A percentile compares a stretch with the other conserved stretches of the same genome.
Conservation (phyloP, 2,329 filamentous ascomycete species). For the Pestalotiopsis sp. region DNA sequence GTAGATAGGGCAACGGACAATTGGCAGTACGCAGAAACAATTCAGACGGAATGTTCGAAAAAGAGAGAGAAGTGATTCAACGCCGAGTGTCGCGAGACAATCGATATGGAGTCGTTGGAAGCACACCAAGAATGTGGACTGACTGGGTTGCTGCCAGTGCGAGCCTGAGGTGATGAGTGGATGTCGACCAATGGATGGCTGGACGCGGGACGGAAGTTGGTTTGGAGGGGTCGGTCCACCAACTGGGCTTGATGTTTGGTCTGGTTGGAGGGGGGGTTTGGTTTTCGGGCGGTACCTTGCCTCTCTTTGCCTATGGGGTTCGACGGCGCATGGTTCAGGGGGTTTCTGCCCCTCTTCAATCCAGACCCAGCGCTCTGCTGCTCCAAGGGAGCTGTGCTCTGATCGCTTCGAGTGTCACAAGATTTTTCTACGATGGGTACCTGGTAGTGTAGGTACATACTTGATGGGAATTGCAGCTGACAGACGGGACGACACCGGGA, state of each 20-base stretch:
- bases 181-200: neutral
- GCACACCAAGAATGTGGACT: neutral
- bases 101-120: neutral
- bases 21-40: neutral
- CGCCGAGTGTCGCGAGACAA: neutral
- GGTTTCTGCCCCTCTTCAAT: neutral
- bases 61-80: neutral
- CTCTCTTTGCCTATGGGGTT: neutral
- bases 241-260: neutral
- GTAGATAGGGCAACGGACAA: neutral
- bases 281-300: no score
- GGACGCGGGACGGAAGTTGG: neutral
- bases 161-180: neutral
- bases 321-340: neutral
- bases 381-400: neutral
- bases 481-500: no score
- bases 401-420: neutral
- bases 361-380: neutral
- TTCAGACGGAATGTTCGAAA: neutral
- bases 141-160: neutral
- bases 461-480: neutral
- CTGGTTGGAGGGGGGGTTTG: no score
- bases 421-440: neutral
- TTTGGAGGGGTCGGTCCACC: neutral
- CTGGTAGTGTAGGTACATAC: no score